Evolutionary conservation across 176 grass and related monocot species (phyloP), one percentile per base, ranked within the genome.

Genomic region (Poa annua): DNA sequence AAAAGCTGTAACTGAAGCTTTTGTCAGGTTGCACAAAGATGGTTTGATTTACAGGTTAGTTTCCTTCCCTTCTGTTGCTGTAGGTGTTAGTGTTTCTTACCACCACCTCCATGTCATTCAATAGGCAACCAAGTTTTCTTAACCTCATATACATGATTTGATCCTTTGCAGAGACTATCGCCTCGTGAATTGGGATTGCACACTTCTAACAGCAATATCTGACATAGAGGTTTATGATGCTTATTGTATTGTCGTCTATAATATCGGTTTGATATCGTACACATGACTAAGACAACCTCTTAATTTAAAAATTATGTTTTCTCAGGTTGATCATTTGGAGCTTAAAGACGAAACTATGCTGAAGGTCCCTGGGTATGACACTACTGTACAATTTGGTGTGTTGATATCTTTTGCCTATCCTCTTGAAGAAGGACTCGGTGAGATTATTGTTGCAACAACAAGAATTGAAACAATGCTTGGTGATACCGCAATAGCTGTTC

Each of bases 141-240:
- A 34, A 51, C 53, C 32, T 36, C 22, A 64, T 84, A 44, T 78
- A 5, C 11, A 45, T 78, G 24, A 10, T 71, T 88, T 74, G 24
- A 24, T 82, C 25, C 74, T 85, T 83, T 81, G 34, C 81, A 94
- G 95, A 70, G 95, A 90, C 81, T 86, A 97, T 76, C 92, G 90
- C 66, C 88, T 94, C 56, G 95, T 97, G 6, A 97, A 97, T 85
- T 97, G 95, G 95, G 95, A 97, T 86, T 97, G 95, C 88, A 97
- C 88, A 35, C 69, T 97, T 75, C 86, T 82, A 71, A 97, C 92
- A 52, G 95, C 95, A 86, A 92, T 97, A 81, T 97, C 95, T 51
- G 92, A 94, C 87, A 88, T 97, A 77, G 86, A 94, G 92, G 95
- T 98, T 74, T 25, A 20, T 12, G 47, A 74, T 19, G 14, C 16